These are phyloP conservation scores for Xylariaceae sp. DNA, from an alignment of 2,329 filamentous ascomycete species.

Conservation along the genomic window DNA sequence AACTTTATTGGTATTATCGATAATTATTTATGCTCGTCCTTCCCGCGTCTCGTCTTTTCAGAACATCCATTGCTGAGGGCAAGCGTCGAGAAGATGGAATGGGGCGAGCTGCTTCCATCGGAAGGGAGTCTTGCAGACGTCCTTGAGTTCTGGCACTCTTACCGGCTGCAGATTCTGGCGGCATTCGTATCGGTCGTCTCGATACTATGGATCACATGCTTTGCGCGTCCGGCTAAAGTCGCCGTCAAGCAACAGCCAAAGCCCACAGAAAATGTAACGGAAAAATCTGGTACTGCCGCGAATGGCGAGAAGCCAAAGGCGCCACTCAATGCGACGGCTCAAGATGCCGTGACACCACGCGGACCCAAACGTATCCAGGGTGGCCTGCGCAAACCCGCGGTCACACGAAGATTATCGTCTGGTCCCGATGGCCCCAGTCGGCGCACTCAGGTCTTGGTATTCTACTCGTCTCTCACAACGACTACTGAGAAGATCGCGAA, in stretches of 20 bases:
- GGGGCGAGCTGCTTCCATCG: not conserved
- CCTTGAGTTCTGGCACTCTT: constrained; percentile 19
- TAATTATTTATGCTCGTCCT: not conserved
- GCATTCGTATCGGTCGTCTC: constrained; percentile 10
- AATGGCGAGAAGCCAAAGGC: constrained; percentile 19
- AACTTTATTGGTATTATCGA: constrained; percentile 1
- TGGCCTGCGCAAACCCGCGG: constrained; percentile 34
- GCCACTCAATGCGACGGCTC: constrained; percentile 13
- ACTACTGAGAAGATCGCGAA: constrained; percentile 71
- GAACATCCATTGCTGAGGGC: constrained; percentile 8
- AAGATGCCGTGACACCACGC: constrained; percentile 32
- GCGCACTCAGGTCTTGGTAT: constrained; percentile 68
- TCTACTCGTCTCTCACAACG: constrained; percentile 84
- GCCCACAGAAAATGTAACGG: constrained; percentile 14
- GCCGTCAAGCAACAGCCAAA: constrained; percentile 23
- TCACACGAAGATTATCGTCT: constrained; percentile 28
- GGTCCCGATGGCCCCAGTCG: constrained; percentile 30
- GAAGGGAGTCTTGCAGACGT: constrained; percentile 5
- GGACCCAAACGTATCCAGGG: constrained; percentile 49
- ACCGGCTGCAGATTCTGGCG: constrained; percentile 16
- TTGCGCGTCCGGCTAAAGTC: constrained; percentile 21
- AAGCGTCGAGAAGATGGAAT: constrained; percentile 6
- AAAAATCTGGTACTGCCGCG: constrained; percentile 4
- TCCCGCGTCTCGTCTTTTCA: not conserved
- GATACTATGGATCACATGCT: constrained; percentile 12